Base-by-base conservation (phyloP, 768 basidiomycete genomes). In the Agrocybe praecox region DNA sequence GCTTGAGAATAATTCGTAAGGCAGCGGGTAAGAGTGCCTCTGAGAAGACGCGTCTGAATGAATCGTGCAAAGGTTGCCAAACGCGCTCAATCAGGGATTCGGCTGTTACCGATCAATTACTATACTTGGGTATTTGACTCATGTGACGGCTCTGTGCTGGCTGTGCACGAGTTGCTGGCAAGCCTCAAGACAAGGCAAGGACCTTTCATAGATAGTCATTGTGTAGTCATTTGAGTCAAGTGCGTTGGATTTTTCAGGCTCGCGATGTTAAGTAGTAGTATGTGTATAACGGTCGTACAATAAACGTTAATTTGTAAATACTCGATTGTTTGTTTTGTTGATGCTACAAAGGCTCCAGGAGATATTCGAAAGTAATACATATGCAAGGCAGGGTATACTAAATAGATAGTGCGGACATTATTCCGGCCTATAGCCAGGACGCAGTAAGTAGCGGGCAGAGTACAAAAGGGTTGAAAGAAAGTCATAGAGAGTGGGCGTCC, bases 391-490 rank as follows among this genome's bases (percentile, higher is more conserved):
- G 36, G 36, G 36, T 40, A 40, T 40, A 40, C 36, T 14, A 40
- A 40, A 40, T n/a, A 40, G n/a, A 40, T 40, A n/a, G 26, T 9
- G 14, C n/a, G 12, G n/a, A 6, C 36, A 40, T 40, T 40, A 40
- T 12, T 15, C 36, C 36, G n/a, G 36, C 6, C 42, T 43, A 42
- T 24, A 22, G 21, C 44, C 33, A 9, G 43, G 19, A 45, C 14
- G 18, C 23, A 33, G 29, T 23, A 33, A 23, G 43, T 46, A 44
- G 47, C 22, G 45, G 23, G 46, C 49, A 54, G 23, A 43, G 57
- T 58, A 49, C 52, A 44, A 23, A 46, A 42, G 46, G 46, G 53
- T 53, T 42, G 29, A 23, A 40, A 56, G 21, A 36, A 45, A 45
- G 43, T 33, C 33, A 46, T 49, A 6, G 29, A 53, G 15, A n/a